Percentiles rank a stretch among this genome's conserved stretches.
These are phyloP conservation scores for Trematosphaeria pertusa DNA, from an alignment of 2,329 filamentous ascomycete genomes.

Conservation along the genomic window DNA sequence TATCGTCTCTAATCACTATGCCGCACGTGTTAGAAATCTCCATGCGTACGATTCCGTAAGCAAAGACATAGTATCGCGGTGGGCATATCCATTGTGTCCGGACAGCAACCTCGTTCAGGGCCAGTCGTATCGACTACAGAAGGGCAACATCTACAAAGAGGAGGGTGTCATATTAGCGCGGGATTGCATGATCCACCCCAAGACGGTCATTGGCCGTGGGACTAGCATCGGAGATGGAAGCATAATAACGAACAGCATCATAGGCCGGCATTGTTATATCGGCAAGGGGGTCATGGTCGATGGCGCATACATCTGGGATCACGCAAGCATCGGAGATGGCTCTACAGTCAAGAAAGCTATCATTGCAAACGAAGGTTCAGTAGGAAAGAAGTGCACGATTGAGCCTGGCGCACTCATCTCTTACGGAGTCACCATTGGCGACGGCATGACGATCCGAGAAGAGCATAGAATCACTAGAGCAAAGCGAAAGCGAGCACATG, in stretches of 20 bases:
- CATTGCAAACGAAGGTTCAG: slow-evolving; percentile 72
- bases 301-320: slow-evolving; percentile 87
- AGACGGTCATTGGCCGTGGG: slow-evolving; percentile 77
- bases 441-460: slow-evolving; percentile 59
- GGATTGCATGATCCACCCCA: slow-evolving; percentile 72
- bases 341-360: slow-evolving; percentile 74
- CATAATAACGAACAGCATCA: slow-evolving; percentile 74
- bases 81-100: slow-evolving; percentile 87
- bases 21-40: slow-evolving; percentile 83
- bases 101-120: slow-evolving; percentile 83
- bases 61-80: slow-evolving; percentile 83
- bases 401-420: slow-evolving; percentile 79
- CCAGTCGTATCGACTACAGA: slow-evolving; percentile 76
- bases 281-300: slow-evolving; percentile 82
- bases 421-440: slow-evolving; percentile 74
- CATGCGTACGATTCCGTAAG: slow-evolving; percentile 90
- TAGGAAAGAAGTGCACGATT: slow-evolving; percentile 76
- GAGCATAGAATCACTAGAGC: slow-evolving; percentile 54
- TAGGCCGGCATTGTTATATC: slow-evolving; percentile 86
- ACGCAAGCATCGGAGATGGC: slow-evolving; percentile 77
- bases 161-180: slow-evolving; percentile 76
- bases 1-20: slow-evolving; percentile 82
- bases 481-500: slow-evolving; percentile 55
- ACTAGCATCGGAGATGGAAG: slow-evolving; percentile 77
- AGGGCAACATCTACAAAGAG: slow-evolving; percentile 78